Evolutionary conservation across 164 flowering plant species (phyloP).

Genomic region (Aristolochia contorta): DNA sequence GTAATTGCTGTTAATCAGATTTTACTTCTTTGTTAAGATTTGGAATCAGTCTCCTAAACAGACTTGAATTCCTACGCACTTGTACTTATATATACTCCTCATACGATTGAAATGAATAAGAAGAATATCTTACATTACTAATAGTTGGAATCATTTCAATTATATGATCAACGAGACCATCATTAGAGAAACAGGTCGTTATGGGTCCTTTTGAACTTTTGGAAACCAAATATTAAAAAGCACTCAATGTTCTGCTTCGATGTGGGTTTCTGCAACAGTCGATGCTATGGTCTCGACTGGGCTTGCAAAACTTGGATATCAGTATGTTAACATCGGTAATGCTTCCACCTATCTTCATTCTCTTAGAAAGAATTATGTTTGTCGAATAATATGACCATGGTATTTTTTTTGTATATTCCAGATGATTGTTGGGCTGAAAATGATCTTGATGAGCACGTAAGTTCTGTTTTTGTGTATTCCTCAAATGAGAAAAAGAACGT

Average conservation of each 20-base stretch:
- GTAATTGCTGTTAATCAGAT: no score
- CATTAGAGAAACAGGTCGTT: constrained; percentile 12
- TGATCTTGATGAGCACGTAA: background rate
- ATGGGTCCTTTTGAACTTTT: background rate
- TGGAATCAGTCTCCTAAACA: no score
- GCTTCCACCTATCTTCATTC: background rate
- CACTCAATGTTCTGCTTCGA: background rate
- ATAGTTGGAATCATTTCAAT: constrained; percentile 15
- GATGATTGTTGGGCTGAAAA: constrained; percentile 10
- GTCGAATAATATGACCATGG: background rate
- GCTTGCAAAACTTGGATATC: constrained; percentile 8
- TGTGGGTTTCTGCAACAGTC: constrained; percentile 2
- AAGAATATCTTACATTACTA: no score
- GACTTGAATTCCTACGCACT: no score
- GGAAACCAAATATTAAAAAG: background rate
- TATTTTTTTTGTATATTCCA: background rate
- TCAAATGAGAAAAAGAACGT: background rate
- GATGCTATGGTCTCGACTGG: constrained; percentile 8
- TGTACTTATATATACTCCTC: no score
- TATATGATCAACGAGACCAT: constrained; percentile 10
- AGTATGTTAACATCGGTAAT: constrained; percentile 7
- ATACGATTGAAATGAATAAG: no score
- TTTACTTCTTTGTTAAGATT: no score
- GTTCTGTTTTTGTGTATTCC: background rate
- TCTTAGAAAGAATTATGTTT: background rate